Conservation (phyloP, 768 basidiomycete species). For the Nevesoporus exiguus region DNA sequence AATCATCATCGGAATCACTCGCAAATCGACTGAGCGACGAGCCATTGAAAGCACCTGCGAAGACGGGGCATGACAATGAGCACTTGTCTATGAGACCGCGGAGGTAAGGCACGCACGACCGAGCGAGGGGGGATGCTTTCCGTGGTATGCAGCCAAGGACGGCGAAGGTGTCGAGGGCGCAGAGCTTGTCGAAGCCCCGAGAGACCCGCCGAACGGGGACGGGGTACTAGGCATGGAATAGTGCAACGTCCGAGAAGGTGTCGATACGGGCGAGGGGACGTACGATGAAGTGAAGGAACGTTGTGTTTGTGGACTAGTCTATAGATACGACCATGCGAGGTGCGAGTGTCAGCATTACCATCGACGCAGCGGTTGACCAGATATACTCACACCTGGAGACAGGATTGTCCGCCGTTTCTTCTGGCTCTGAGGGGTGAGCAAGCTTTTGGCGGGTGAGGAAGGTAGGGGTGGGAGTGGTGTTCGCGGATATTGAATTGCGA, state of each 20-base stretch:
- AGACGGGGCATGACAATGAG: background rate
- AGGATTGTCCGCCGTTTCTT: slow-evolving; percentile 28
- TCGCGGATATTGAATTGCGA: slow-evolving; percentile 37
- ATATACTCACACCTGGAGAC: slow-evolving; percentile 19
- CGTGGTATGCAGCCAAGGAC: slow-evolving; percentile 39
- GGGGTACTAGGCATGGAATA: slow-evolving; percentile 37
- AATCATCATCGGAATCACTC: slow-evolving; percentile 31
- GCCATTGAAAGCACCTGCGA: slow-evolving; percentile 29
- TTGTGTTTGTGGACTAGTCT: slow-evolving; percentile 29
- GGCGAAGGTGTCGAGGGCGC: slow-evolving; percentile 35
- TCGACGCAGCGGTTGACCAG: background rate
- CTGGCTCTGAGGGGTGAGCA: slow-evolving; percentile 23
- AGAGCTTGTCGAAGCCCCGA: slow-evolving; percentile 28
- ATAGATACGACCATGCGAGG: background rate
- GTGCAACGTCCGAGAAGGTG: slow-evolving; percentile 32
- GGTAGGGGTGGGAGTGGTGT: slow-evolving; percentile 28
- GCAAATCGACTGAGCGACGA: slow-evolving; percentile 25
- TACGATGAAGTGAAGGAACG: slow-evolving; percentile 31
- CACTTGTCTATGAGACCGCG: background rate
- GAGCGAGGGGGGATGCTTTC: slow-evolving; percentile 32
- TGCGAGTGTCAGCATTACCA: background rate
- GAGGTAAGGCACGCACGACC: slow-evolving; percentile 32
- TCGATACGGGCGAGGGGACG: slow-evolving; percentile 28
- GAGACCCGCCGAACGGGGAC: slow-evolving; percentile 36
- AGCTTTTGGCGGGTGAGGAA: slow-evolving; percentile 20